Percentiles rank a stretch among this genome's conserved stretches.
Evolutionary conservation across 2,329 filamentous ascomycete species (phyloP).

Genomic region (Cordyceps tenuipes): DNA sequence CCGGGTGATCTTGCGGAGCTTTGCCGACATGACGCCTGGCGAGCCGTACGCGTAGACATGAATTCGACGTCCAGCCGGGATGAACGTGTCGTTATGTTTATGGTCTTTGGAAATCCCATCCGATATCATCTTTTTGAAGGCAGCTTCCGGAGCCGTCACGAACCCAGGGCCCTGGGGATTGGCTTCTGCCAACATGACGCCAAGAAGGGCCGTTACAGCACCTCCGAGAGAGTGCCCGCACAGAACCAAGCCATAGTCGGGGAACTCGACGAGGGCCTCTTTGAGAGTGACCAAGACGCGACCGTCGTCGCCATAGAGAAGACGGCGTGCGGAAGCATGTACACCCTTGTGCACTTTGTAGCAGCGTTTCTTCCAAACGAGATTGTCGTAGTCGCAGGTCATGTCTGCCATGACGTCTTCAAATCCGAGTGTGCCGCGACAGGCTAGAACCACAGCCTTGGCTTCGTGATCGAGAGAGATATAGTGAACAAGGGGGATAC

Average conservation of each 20-base stretch:
- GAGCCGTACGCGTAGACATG: slow-evolving; percentile 76
- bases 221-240: slow-evolving; percentile 64
- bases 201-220: slow-evolving; percentile 60
- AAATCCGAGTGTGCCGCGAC: slow-evolving; percentile 63
- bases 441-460: slow-evolving; percentile 63
- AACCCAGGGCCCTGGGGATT: slow-evolving; percentile 48
- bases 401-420: slow-evolving; percentile 67
- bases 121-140: slow-evolving; percentile 32
- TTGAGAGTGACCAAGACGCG: slow-evolving; percentile 58
- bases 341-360: slow-evolving; percentile 71
- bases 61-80: slow-evolving; percentile 61
- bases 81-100: slow-evolving; percentile 32
- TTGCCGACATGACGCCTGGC: slow-evolving; percentile 62
- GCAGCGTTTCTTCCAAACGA: slow-evolving; percentile 52
- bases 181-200: slow-evolving; percentile 62
- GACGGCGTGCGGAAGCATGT: slow-evolving; percentile 59
- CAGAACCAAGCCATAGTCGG: slow-evolving; percentile 61
- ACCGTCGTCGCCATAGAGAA: slow-evolving; percentile 60
- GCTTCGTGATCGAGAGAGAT: slow-evolving; percentile 64
- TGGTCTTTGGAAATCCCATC: slow-evolving; percentile 21
- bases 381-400: slow-evolving; percentile 63
- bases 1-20: slow-evolving; percentile 60
- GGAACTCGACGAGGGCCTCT: slow-evolving; percentile 56
- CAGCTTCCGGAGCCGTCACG: slow-evolving; percentile 46
- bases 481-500: slow-evolving; percentile 65